A percentile compares a stretch with the other conserved stretches of the same genome.
Evolutionary conservation across 2,329 filamentous ascomycete species (phyloP).

Genomic region (Bretziella fagacearum): DNA sequence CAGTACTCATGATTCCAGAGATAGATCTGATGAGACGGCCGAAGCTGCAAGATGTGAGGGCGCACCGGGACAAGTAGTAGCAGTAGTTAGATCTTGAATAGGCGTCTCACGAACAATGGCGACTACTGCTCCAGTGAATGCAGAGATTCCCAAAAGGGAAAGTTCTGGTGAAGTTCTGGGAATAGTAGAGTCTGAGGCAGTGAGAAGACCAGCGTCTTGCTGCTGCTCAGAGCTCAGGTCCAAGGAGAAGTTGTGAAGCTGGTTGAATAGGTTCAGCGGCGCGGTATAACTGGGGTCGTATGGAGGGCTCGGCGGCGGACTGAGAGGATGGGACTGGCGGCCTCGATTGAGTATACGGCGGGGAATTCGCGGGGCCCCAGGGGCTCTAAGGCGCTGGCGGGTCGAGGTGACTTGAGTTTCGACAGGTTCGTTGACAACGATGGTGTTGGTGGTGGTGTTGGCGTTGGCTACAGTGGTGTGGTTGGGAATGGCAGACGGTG

Average conservation of each 20-base stretch:
- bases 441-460: too few species aligned
- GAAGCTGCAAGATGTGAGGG: too few species aligned
- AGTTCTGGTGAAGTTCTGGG: neutral
- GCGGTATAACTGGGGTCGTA: neutral
- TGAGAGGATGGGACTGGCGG: neutral
- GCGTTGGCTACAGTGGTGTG: too few species aligned
- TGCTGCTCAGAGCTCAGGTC: neutral
- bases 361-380: constrained; percentile 1
- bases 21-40: neutral
- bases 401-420: too few species aligned
- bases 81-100: neutral
- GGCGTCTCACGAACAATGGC: neutral
- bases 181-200: neutral
- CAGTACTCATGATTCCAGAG: neutral
- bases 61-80: neutral
- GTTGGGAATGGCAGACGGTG: too few species aligned
- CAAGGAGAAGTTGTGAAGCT: neutral
- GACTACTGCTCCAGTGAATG: constrained; percentile 1
- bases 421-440: too few species aligned
- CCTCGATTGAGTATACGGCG: neutral
- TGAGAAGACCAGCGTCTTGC: neutral
- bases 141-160: neutral
- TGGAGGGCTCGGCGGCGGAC: neutral
- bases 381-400: neutral
- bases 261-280: neutral